Percentiles rank a stretch among this genome's conserved stretches.
Conservation (phyloP, 345 rosid genomes). For the Murraya paniculata region DNA sequence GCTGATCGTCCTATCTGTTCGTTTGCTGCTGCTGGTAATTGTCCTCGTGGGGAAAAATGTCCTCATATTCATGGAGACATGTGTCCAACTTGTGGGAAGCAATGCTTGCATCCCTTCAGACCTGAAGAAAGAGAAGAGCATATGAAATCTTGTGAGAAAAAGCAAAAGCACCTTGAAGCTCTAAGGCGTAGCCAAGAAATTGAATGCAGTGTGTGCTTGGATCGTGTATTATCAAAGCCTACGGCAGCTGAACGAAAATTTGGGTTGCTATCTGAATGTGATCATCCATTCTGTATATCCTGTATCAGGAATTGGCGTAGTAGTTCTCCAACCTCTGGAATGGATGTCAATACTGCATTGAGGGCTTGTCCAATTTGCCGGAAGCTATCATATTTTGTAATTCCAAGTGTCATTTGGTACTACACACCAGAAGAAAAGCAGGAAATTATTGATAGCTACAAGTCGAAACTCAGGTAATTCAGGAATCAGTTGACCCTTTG, state of each 20-base stretch:
- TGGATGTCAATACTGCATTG: slow-evolving; percentile 79
- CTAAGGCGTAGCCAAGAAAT: slow-evolving; percentile 59
- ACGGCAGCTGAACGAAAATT: slow-evolving; percentile 72
- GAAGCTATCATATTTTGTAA: slow-evolving; percentile 88
- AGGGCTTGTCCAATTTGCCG: slow-evolving; percentile 96
- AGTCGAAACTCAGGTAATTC: slow-evolving; percentile 74
- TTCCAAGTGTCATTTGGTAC: slow-evolving; percentile 95
- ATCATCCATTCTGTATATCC: slow-evolving; percentile 93
- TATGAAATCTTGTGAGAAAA: slow-evolving; percentile 63
- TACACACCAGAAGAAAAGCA: slow-evolving; percentile 73
- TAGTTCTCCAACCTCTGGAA: slow-evolving; percentile 77
- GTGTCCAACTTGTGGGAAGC: slow-evolving; percentile 78
- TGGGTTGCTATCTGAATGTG: slow-evolving; percentile 89
- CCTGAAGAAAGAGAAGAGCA: slow-evolving; percentile 82
- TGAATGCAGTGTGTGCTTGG: slow-evolving; percentile 75
- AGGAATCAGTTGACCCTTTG: neutral
- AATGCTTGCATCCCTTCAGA: slow-evolving; percentile 88
- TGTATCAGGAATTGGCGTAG: slow-evolving; percentile 91
- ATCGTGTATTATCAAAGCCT: slow-evolving; percentile 69
- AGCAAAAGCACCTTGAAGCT: slow-evolving; percentile 70
- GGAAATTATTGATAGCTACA: slow-evolving; percentile 76
- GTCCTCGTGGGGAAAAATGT: slow-evolving; percentile 78
- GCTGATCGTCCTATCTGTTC: slow-evolving; percentile 75
- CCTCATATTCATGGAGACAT: slow-evolving; percentile 86
- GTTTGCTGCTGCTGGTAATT: slow-evolving; percentile 80